Evolutionary conservation across 345 rosid species (phyloP).

Genomic region (Melaleuca alternifolia): DNA sequence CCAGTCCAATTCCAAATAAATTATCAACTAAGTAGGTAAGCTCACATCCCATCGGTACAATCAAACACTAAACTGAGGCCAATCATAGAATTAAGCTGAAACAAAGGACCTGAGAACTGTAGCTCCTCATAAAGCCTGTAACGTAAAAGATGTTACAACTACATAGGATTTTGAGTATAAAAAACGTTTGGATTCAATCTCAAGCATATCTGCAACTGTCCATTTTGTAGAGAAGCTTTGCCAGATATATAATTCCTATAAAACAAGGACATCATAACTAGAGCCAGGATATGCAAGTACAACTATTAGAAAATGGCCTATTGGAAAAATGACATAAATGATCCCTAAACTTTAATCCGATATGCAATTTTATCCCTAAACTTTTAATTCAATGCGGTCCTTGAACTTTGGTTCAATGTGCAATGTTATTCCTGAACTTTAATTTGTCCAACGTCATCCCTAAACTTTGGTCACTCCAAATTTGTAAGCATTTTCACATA

Average conservation of each 20-base stretch:
- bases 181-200: background rate
- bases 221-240: background rate
- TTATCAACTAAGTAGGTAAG: background rate
- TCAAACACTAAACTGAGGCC: background rate
- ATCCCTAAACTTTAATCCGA: background rate
- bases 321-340: no score
- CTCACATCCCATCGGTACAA: background rate
- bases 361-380: background rate
- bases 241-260: background rate
- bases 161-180: background rate
- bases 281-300: background rate
- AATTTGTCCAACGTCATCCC: background rate
- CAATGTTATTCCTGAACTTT: no score
- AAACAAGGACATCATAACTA: background rate
- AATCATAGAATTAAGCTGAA: background rate
- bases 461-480: background rate
- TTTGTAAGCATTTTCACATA: background rate
- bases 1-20: background rate
- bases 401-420: no score
- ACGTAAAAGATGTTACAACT: background rate
- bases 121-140: background rate
- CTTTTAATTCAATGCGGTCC: background rate
- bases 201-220: background rate
- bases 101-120: background rate
- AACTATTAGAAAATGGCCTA: background rate